Evolutionary conservation across 306 rosid species (phyloP).

Genomic region (Malus domestica): ASM211411v1 NC_041789.1:25739501-25740000

Average conservation of each 20-base stretch:
- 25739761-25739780: neutral
- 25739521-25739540: constrained; percentile 45
- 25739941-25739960: neutral
- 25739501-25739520: constrained; percentile 37
- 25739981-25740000: neutral
- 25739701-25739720: constrained; percentile 1
- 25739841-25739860: neutral
- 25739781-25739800: neutral
- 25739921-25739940: neutral
- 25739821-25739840: neutral
- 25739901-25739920: neutral
- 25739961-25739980: neutral
- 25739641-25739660: neutral
- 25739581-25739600: neutral
- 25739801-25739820: neutral
- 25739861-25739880: too few species aligned
- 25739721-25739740: constrained; percentile 1
- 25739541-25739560: constrained; percentile 17
- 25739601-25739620: neutral
- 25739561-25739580: neutral
- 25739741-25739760: neutral
- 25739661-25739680: neutral
- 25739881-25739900: neutral
- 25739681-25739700: neutral
- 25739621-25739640: neutral